A percentile compares a stretch with the other conserved stretches of the same genome.
phyloP scores from a whole-genome alignment of 805 yeast genomes.

The Kazachstania martiniae region DNA sequence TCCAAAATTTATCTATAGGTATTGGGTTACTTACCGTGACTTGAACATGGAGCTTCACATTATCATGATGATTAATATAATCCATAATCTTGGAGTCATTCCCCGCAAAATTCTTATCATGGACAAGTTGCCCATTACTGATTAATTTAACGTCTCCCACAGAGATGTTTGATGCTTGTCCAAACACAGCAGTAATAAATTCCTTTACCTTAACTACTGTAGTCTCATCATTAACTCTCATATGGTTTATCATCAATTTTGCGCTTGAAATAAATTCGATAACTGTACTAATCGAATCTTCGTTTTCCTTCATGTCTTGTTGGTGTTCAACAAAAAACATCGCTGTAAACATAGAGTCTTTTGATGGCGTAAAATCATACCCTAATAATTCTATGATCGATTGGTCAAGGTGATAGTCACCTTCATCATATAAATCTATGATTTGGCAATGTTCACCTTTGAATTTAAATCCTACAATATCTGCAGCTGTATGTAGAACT shows the following conservation, averaged over 20 bases:
- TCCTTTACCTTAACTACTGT: conserved; percentile 20
- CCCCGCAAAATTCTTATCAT: conserved; percentile 11
- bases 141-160: conserved; percentile 18
- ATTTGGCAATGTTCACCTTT: conserved; percentile 14
- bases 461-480: conserved; percentile 15
- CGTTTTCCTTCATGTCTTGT: conserved; percentile 5
- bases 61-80: conserved; percentile 8
- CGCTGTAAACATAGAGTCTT: conserved; percentile 20
- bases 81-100: conserved; percentile 12
- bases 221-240: conserved; percentile 15
- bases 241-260: conserved; percentile 12
- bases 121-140: conserved; percentile 16
- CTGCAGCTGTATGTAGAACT: conserved; percentile 9
- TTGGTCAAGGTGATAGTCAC: conserved; percentile 10
- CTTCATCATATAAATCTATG: conserved; percentile 7
- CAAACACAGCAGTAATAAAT: conserved; percentile 19
- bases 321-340: conserved; percentile 20
- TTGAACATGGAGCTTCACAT: conserved; percentile 19
- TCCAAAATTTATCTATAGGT: conserved; percentile 23
- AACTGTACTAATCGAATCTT: conserved; percentile 1
- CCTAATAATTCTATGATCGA: conserved; percentile 23
- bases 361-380: conserved; percentile 28
- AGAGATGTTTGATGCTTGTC: conserved; percentile 11
- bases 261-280: conserved; percentile 20
- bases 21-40: conserved; percentile 17